Percentiles rank a stretch among this genome's conserved stretches.
Evolutionary conservation across 768 basidiomycete species (phyloP).

Genomic region (Gloeopeniophorella convolvens): DNA sequence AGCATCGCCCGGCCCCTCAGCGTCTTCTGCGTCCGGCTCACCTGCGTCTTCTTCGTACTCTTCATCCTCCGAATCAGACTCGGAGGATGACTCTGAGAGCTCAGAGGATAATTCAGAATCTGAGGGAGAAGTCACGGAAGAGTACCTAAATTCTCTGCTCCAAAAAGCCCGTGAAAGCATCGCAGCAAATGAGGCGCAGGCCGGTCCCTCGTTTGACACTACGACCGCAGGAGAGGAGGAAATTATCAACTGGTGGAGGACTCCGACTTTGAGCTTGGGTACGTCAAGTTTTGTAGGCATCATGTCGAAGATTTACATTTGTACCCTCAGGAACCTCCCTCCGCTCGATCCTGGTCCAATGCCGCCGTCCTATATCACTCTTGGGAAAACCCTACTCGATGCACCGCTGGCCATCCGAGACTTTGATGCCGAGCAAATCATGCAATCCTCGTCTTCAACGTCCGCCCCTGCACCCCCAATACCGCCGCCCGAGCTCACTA

Average conservation of each 20-base stretch:
- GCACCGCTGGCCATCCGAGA: slow-evolving; percentile 48
- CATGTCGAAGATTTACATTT: no score
- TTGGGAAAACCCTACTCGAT: slow-evolving; percentile 38
- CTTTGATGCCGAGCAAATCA: slow-evolving; percentile 50
- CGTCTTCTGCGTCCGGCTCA: slow-evolving; percentile 4
- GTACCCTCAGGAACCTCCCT: slow-evolving; percentile 59
- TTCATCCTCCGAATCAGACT: slow-evolving; percentile 31
- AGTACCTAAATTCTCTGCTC: slow-evolving; percentile 57
- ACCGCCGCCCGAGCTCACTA: slow-evolving; percentile 52
- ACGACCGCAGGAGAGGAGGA: slow-evolving; percentile 38
- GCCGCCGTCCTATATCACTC: slow-evolving; percentile 57
- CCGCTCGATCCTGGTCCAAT: slow-evolving; percentile 58
- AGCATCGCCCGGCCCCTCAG: slow-evolving; percentile 6
- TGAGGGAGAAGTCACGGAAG: slow-evolving; percentile 46
- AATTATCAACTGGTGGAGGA: slow-evolving; percentile 43
- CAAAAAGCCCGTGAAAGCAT: slow-evolving; percentile 52
- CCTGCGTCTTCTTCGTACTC: slow-evolving; percentile 11
- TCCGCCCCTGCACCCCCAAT: slow-evolving; percentile 53
- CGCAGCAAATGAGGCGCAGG: slow-evolving; percentile 20
- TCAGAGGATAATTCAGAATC: slow-evolving; percentile 28
- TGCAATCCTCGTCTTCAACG: slow-evolving; percentile 43
- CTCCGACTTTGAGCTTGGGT: slow-evolving; percentile 32
- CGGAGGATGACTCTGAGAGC: slow-evolving; percentile 24
- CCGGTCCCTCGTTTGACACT: background rate
- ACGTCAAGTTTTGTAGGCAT: no score